Percentiles rank a stretch among this genome's conserved stretches.
Conservation (phyloP, 768 basidiomycete genomes). For the Nevesoporus exiguus region DNA sequence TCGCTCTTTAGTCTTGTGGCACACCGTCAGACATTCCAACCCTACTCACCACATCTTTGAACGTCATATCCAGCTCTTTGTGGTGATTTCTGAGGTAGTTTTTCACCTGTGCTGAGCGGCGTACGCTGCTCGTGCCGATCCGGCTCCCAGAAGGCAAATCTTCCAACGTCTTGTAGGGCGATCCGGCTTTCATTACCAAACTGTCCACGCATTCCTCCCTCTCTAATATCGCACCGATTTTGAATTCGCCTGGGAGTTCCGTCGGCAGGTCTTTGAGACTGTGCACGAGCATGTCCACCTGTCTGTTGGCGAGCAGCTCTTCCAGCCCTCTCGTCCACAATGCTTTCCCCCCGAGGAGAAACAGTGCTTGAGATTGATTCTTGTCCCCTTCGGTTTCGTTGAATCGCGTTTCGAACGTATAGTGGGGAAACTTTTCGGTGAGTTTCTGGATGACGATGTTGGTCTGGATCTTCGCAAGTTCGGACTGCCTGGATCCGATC, state of each 20-base stretch:
- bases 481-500: slow-evolving; percentile 82
- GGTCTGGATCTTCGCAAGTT: slow-evolving; percentile 89
- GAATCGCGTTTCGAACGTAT: slow-evolving; percentile 49
- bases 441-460: slow-evolving; percentile 71
- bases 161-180: slow-evolving; percentile 64
- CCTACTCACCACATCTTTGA: slow-evolving; percentile 81
- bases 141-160: slow-evolving; percentile 87
- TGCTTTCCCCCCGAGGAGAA: slow-evolving; percentile 86
- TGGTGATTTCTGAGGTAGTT: slow-evolving; percentile 58
- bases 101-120: slow-evolving; percentile 87
- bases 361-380: slow-evolving; percentile 85
- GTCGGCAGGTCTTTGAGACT: slow-evolving; percentile 94
- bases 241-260: slow-evolving; percentile 75
- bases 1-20: neutral
- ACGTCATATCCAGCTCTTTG: slow-evolving; percentile 47
- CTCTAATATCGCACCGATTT: slow-evolving; percentile 79
- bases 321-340: slow-evolving; percentile 98
- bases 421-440: slow-evolving; percentile 48
- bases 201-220: slow-evolving; percentile 89
- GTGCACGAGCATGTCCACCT: slow-evolving; percentile 92
- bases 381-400: slow-evolving; percentile 82
- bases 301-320: slow-evolving; percentile 64
- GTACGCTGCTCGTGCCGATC: slow-evolving; percentile 93
- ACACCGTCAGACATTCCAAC: neutral
- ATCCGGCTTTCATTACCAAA: slow-evolving; percentile 77